Percentiles rank a stretch among this genome's conserved stretches.
These are phyloP conservation scores for Glaciozyma antarctica DNA, from an alignment of 768 basidiomycete genomes.

Conservation along the genomic window DNA sequence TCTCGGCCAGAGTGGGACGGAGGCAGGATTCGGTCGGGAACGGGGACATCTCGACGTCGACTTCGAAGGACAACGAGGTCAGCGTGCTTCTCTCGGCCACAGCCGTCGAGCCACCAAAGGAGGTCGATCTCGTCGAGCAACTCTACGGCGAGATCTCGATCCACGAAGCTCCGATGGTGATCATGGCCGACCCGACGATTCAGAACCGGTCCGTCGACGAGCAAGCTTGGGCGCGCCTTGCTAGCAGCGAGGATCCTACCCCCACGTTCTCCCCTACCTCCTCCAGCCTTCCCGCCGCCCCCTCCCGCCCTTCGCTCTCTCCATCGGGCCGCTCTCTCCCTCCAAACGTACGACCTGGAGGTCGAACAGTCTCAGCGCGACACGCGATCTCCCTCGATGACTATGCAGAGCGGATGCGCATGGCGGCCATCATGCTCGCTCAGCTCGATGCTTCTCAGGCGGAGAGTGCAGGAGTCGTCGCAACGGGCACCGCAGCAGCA, in stretches of 20 bases:
- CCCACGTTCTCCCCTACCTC: neutral
- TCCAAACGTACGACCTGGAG: conserved; percentile 8
- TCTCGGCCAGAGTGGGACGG: too few relatives aligned
- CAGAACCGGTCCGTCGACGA: conserved; percentile 35
- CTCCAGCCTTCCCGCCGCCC: neutral
- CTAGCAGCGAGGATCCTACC: neutral
- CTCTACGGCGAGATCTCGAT: conserved; percentile 73
- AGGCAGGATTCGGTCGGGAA: too few relatives aligned
- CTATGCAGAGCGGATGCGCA: conserved; percentile 96
- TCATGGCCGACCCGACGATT: conserved; percentile 50
- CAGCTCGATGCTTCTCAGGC: conserved; percentile 67
- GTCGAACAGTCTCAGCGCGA: conserved; percentile 23
- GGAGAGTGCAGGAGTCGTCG: conserved; percentile 34
- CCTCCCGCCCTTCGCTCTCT: neutral
- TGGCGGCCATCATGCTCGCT: conserved; percentile 95
- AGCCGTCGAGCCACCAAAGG: conserved; percentile 58
- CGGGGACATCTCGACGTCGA: neutral
- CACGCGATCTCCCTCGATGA: conserved; percentile 73
- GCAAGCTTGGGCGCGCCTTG: conserved; percentile 24
- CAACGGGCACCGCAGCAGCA: conserved; percentile 31
- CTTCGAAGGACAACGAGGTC: conserved; percentile 10
- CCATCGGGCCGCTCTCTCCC: neutral
- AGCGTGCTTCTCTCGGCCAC: neutral
- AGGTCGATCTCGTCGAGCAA: conserved; percentile 95
- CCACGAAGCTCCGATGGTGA: conserved; percentile 46